Conservation (phyloP, 148 eudicot species). For the Amaranthus cruentus region DNA sequence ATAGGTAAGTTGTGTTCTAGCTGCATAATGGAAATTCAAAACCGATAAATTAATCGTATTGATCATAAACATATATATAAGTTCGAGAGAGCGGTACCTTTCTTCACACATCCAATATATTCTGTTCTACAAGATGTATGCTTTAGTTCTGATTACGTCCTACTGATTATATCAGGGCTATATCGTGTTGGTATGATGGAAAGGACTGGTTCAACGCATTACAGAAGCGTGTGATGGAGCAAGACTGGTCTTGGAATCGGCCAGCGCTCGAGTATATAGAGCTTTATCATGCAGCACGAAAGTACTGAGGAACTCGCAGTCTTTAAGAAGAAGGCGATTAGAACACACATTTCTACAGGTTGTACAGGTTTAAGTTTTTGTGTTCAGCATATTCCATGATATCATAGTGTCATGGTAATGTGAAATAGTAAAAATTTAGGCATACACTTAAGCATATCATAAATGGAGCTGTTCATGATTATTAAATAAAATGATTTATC, state of each 20-base stretch:
- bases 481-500: not conserved
- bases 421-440: conserved; percentile 13
- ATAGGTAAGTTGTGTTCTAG: conserved; percentile 42
- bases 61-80: no score
- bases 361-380: conserved; percentile 42
- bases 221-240: conserved; percentile 88
- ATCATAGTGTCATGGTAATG: conserved; percentile 13
- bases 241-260: conserved; percentile 98
- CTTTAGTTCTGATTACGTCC: not conserved
- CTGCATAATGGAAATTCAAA: no score
- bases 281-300: conserved; percentile 83
- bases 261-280: conserved; percentile 94
- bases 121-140: not conserved
- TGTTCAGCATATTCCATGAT: not conserved
- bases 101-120: no score
- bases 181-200: conserved; percentile 71
- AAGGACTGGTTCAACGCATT: conserved; percentile 75
- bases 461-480: conserved; percentile 1
- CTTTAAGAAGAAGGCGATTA: not conserved
- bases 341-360: conserved; percentile 2
- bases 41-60: no score
- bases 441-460: conserved; percentile 14
- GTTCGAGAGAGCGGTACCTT: no score
- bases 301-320: conserved; percentile 25
- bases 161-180: conserved; percentile 48